These are phyloP conservation scores for Epichloe festucae DNA, from an alignment of 2,329 filamentous ascomycete species.

Conservation along the genomic window DNA sequence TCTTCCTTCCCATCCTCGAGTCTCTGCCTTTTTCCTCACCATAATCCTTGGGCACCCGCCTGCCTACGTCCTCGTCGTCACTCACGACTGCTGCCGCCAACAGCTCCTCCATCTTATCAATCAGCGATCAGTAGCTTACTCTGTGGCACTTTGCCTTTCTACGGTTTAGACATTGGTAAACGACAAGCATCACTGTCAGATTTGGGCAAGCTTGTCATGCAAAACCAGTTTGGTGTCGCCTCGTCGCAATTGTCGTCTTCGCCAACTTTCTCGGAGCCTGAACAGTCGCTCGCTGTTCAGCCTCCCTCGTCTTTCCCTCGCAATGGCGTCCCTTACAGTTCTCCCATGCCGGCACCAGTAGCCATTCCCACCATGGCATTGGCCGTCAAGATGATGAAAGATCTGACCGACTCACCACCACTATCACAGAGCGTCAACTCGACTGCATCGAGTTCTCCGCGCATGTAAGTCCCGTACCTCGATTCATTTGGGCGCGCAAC, in stretches of 20 bases:
- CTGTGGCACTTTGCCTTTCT: slow-evolving; percentile 5
- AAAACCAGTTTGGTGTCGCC: slow-evolving; percentile 24
- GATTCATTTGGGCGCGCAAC: background rate
- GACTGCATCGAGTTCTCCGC: slow-evolving; percentile 44
- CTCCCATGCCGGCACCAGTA: slow-evolving; percentile 11
- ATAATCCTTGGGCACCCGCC: background rate
- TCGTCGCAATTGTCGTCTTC: slow-evolving; percentile 16
- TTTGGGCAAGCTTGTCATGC: slow-evolving; percentile 33
- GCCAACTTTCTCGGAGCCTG: slow-evolving; percentile 17
- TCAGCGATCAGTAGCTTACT: slow-evolving; percentile 7
- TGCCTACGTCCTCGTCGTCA: background rate
- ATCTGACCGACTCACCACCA: slow-evolving; percentile 39
- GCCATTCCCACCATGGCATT: slow-evolving; percentile 25
- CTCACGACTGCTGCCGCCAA: slow-evolving; percentile 1
- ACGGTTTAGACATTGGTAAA: slow-evolving; percentile 16
- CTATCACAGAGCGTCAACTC: slow-evolving; percentile 44
- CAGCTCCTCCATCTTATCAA: slow-evolving; percentile 2
- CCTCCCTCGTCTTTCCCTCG: slow-evolving; percentile 19
- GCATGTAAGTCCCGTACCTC: slow-evolving; percentile 33
- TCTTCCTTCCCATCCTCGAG: background rate
- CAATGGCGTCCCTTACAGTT: slow-evolving; percentile 16
- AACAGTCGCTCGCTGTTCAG: slow-evolving; percentile 20
- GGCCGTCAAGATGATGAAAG: slow-evolving; percentile 29
- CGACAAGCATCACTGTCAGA: slow-evolving; percentile 28
- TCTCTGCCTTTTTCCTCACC: background rate